Percentiles rank a stretch among this genome's conserved stretches.
Conservation (phyloP, 192 early-diverging fungal species). For the Coemansia sp. region DNA sequence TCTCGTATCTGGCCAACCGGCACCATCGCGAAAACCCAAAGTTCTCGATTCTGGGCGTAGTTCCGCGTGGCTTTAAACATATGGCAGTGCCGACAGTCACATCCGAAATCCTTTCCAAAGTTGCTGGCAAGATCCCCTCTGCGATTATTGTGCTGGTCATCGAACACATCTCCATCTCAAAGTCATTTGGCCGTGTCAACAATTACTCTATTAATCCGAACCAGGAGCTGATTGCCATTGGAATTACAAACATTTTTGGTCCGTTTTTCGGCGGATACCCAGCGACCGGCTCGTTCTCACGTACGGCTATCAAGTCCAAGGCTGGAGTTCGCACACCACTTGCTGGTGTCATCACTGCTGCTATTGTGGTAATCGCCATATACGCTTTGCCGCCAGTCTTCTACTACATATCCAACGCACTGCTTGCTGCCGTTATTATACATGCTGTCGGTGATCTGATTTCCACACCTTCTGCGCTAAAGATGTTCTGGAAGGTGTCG, state of each 20-base stretch:
- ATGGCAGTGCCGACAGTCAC: slow-evolving; percentile 60
- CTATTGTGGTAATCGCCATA: slow-evolving; percentile 78
- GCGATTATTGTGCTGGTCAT: slow-evolving; percentile 76
- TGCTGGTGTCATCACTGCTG: slow-evolving; percentile 73
- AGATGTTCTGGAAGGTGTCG: slow-evolving; percentile 65
- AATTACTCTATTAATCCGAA: slow-evolving; percentile 81
- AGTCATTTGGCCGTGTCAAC: slow-evolving; percentile 81
- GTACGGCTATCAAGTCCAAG: slow-evolving; percentile 86
- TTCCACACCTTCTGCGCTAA: slow-evolving; percentile 58
- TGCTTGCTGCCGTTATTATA: slow-evolving; percentile 81
- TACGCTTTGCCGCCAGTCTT: slow-evolving; percentile 81
- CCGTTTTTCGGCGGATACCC: slow-evolving; percentile 88
- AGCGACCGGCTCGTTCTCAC: slow-evolving; percentile 90
- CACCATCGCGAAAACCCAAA: slow-evolving; percentile 48
- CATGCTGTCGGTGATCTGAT: slow-evolving; percentile 83
- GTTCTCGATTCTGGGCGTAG: slow-evolving; percentile 65
- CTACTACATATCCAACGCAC: slow-evolving; percentile 80
- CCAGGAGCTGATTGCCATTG: slow-evolving; percentile 90
- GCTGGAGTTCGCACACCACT: slow-evolving; percentile 83
- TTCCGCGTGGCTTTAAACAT: slow-evolving; percentile 73
- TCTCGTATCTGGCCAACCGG: slow-evolving; percentile 69
- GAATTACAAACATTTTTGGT: slow-evolving; percentile 80
- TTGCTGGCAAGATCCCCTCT: slow-evolving; percentile 59
- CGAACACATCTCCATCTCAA: slow-evolving; percentile 88
- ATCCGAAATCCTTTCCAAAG: slow-evolving; percentile 51